A percentile compares a stretch with the other conserved stretches of the same genome.
Conservation (phyloP, 768 basidiomycete species). For the Lyophyllum atratum region DNA sequence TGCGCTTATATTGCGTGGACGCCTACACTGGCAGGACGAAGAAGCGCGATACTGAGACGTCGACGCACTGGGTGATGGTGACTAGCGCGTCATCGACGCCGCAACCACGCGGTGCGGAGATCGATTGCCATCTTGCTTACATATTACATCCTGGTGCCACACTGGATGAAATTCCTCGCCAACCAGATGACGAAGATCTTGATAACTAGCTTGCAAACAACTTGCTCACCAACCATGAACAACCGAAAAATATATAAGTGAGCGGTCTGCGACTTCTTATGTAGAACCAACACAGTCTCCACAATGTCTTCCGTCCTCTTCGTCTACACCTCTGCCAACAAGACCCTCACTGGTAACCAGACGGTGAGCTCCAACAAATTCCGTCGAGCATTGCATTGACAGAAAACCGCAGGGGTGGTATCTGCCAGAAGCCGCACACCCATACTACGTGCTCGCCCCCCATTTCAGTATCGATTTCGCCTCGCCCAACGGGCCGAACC, state of each 20-base stretch:
- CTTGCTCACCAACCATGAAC: neutral
- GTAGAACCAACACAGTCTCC: neutral
- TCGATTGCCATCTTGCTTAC: no score
- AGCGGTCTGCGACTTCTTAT: neutral
- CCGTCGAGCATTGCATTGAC: neutral
- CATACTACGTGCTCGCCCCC: slow-evolving; percentile 58
- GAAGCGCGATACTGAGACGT: slow-evolving; percentile 71
- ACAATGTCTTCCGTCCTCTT: slow-evolving; percentile 57
- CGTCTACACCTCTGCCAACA: slow-evolving; percentile 69
- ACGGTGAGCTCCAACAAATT: slow-evolving; percentile 41
- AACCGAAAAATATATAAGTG: neutral
- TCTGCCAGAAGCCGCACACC: slow-evolving; percentile 76
- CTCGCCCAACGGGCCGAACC: slow-evolving; percentile 65
- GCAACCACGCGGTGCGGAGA: no score
- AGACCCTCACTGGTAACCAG: slow-evolving; percentile 47
- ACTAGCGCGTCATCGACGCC: no score
- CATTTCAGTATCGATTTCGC: slow-evolving; percentile 60
- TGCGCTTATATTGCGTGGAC: slow-evolving; percentile 3
- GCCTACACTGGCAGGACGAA: slow-evolving; percentile 86
- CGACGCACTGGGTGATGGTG: no score
- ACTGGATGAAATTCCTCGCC: no score
- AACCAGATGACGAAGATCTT: no score
- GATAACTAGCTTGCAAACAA: no score
- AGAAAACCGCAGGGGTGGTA: slow-evolving; percentile 65
- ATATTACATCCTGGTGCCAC: no score